A percentile compares a stretch with the other conserved stretches of the same genome.
Conservation (phyloP, 2,329 filamentous ascomycete genomes). For the Claviceps sp. region DNA sequence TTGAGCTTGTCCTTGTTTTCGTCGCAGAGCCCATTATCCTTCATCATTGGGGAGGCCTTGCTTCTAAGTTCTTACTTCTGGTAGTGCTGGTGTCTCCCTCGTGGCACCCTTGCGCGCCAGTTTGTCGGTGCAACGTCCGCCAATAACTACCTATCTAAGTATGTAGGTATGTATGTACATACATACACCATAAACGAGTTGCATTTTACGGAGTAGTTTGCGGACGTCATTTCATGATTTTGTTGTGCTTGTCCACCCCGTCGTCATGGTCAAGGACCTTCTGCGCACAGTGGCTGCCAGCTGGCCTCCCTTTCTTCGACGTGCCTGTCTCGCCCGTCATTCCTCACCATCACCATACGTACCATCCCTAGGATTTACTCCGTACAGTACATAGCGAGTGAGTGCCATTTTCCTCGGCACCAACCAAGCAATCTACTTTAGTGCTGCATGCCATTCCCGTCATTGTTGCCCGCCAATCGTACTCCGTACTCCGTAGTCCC, state of each 20-base stretch:
- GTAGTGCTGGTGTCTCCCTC: conserved; percentile 4
- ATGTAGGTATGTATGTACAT: too few species aligned
- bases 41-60: not conserved
- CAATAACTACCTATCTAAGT: too few species aligned
- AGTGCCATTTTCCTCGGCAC: not conserved
- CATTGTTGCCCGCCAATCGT: not conserved
- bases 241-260: too few species aligned
- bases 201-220: too few species aligned
- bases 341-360: conserved; percentile 12
- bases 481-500: not conserved
- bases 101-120: conserved; percentile 10
- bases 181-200: not conserved
- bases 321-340: conserved; percentile 23
- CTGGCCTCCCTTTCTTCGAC: conserved; percentile 4
- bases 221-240: too few species aligned
- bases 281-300: not conserved
- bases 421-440: not conserved
- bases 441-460: conserved; percentile 7
- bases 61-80: not conserved
- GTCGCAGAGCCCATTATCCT: not conserved
- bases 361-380: conserved; percentile 15
- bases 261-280: not conserved
- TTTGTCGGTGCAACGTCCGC: conserved; percentile 4
- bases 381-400: not conserved
- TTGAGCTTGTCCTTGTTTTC: not conserved